phyloP scores from a whole-genome alignment of 306 rosid species.

The Lotus japonicus region DNA sequence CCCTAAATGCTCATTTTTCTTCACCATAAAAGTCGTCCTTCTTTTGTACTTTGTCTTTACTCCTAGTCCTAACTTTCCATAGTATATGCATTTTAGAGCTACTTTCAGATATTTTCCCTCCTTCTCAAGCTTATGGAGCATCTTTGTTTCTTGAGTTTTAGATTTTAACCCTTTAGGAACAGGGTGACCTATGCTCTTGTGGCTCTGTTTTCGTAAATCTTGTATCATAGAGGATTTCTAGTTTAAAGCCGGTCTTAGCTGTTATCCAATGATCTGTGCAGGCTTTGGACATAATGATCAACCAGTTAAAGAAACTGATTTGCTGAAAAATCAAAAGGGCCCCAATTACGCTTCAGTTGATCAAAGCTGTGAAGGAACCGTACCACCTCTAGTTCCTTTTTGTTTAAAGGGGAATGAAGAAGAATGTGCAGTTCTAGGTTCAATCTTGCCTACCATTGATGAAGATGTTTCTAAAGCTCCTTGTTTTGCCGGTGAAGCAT shows the following conservation, averaged over 20 bases:
- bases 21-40: neutral
- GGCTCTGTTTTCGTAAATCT: slow-evolving; percentile 4
- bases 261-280: slow-evolving; percentile 34
- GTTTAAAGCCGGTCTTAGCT: slow-evolving; percentile 15
- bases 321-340: slow-evolving; percentile 23
- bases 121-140: neutral
- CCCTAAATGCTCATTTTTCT: neutral
- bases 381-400: slow-evolving; percentile 31
- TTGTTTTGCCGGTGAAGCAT: slow-evolving; percentile 27
- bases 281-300: slow-evolving; percentile 40
- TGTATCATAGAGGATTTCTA: neutral
- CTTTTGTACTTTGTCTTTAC: neutral
- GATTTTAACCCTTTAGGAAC: neutral
- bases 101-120: neutral
- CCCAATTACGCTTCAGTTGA: slow-evolving; percentile 33
- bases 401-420: slow-evolving; percentile 40
- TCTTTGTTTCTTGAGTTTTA: neutral
- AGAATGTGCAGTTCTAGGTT: slow-evolving; percentile 34
- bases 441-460: slow-evolving; percentile 36
- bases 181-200: neutral
- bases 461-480: slow-evolving; percentile 39
- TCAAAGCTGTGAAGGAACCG: slow-evolving; percentile 40
- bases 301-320: slow-evolving; percentile 32
- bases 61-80: neutral
- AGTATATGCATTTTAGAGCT: neutral